Conservation (phyloP, 2,329 filamentous ascomycete species). For the Colletotrichum cordylinicola region DNA sequence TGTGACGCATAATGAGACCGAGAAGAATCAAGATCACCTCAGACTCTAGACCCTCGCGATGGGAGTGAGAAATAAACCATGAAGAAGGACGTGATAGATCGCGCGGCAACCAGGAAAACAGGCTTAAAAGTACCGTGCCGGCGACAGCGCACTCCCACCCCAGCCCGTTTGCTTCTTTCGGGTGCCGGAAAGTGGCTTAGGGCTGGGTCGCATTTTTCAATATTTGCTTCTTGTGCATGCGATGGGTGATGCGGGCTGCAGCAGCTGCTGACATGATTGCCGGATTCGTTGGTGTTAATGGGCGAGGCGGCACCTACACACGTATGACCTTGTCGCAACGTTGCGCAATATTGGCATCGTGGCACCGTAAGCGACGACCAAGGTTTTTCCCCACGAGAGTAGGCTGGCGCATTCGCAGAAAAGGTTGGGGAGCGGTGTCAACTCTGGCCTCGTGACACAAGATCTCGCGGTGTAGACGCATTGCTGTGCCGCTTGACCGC, state of each 20-base stretch:
- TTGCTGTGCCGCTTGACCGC: slow-evolving; percentile 7
- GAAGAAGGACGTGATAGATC: not conserved
- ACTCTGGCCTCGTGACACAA: not conserved
- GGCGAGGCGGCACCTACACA: not conserved
- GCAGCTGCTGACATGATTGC: slow-evolving; percentile 1
- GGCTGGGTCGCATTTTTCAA: slow-evolving; percentile 15
- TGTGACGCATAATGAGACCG: not conserved
- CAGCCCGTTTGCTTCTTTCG: not conserved
- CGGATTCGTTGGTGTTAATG: not conserved
- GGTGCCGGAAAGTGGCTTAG: slow-evolving; percentile 8
- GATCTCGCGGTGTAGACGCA: not conserved
- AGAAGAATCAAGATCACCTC: not conserved
- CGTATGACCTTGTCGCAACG: not conserved
- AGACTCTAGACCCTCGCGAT: not conserved
- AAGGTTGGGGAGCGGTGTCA: not conserved
- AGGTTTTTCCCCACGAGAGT: not conserved
- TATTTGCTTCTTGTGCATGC: not conserved
- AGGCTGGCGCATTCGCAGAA: not conserved
- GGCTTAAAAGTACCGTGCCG: not conserved
- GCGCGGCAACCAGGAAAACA: not conserved
- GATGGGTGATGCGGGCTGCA: not conserved
- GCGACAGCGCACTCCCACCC: not conserved
- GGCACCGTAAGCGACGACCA: slow-evolving; percentile 1
- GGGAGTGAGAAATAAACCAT: not conserved
- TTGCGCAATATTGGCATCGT: not conserved